Evolutionary conservation across 1,284 basidiomycete species (phyloP), one percentile per base, ranked within the genome.

Genomic region (Cutaneotrichosporon mucoides): DNA sequence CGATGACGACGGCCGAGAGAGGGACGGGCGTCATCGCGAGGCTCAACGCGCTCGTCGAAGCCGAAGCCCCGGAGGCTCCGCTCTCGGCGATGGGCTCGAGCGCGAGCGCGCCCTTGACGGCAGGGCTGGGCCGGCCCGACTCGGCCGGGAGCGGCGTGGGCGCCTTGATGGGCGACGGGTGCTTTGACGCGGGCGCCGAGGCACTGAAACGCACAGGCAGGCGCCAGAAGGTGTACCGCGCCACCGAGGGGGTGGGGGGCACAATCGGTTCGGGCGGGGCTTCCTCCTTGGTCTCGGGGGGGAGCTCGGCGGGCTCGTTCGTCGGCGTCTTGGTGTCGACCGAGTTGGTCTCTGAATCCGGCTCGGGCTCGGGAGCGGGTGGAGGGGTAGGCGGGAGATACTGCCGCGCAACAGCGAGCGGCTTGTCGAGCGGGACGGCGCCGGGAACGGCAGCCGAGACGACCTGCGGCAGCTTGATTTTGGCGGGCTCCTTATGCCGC

Each of bases 1-100:
- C 84, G 59, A 94, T 80, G 63, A 98, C 73, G 56, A 95, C 76
- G 4, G 76, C 75, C 0, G 75, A 78, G 6, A 80, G 58, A 5
- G 78, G 73, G 48, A 50, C 43, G 38, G 57, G 53, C 13, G 40
- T 45, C 33, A 15, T 37, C 34, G 48, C 35, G 24, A 24, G 24
- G 24, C 24, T 24, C 24, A 24, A 24, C 24, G 24, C 24, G 24
- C 24, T 24, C 24, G 24, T 24, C 24, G 24, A 24, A 24, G 24
- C 24, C 24, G 24, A 24, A 24, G 24, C 24, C 24, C 24, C 24
- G 24, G 24, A 24, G 24, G 24, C 24, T 24, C 24, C 24, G 24
- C 24, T 24, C 43, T 44, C 42, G 40, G 24, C 15, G 33, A 37
- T 41, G 8, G 40, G 47, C 11, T 51, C 49, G 37, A 51, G 38